Base-by-base conservation (phyloP, 495 filamentous ascomycete species). In the Apiosordaria backusii region DNA sequence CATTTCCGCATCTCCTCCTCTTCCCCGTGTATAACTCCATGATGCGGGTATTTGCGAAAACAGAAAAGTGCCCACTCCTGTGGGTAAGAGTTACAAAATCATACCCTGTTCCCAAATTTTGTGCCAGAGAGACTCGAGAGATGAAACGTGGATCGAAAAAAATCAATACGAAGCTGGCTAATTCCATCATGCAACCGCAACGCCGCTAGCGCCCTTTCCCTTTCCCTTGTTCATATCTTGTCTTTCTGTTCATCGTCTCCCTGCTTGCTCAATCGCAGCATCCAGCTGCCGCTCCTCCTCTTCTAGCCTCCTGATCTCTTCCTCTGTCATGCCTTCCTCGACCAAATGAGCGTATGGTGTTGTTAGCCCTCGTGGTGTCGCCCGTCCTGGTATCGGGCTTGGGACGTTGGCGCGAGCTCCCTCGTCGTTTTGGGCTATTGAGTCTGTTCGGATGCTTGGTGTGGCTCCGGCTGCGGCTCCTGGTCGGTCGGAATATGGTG, bases 271-370 rank as follows among this genome's bases (percentile, higher is more conserved):
- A 67, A 83, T 83, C n/a, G 77, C 80, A 23, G 74, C 78, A 61
- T 83, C 81, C 26, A 83, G 68, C 61, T 80, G 75, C 55, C 80
- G 64, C 71, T 83, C 81, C 63, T 83, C 81, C 62, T 83, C 81
- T 62, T 83, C 81, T 26, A 83, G 53, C 70, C 79, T 61, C 29
- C 75, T 68, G 23, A 83, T 79, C 66, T 83, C 77, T 3, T 79
- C 80, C 25, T 76, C 77, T 59, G 81, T 83, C 81, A 83, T 83
- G 62, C 79, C 81, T 50, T 82, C 80, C 66, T 83, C 81, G 25
- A 83, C 76, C 53, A 83, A 64, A 50, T 83, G 80, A 26, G 79
- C 78, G 59, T 80, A 82, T 9, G 70, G 74, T 61, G 74, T 66
- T 59, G 61, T 26, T 63, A 74, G 60, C 52, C 66, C 69, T 18